Evolutionary conservation across 257 asterid genomes (phyloP).

Genomic region (Jacaranda copaia): DNA sequence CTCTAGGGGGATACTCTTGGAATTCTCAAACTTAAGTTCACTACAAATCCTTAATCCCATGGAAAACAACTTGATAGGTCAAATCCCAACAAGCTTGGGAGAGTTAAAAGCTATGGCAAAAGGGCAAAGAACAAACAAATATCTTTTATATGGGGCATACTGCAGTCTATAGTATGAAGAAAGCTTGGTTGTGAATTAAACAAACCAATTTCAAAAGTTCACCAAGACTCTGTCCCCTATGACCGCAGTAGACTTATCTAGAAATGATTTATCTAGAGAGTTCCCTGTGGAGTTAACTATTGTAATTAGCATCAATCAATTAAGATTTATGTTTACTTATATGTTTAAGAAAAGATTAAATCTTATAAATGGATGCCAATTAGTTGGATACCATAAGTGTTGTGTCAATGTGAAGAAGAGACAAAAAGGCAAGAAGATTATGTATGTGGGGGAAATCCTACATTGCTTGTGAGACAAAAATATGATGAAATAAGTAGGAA

Average conservation of each 20-base stretch:
- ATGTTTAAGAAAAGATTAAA: no score
- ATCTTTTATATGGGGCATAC: conserved; percentile 51
- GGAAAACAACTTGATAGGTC: conserved; percentile 50
- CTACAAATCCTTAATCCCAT: conserved; percentile 62
- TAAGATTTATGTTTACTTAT: no score
- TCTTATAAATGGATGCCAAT: no score
- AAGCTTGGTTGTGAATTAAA: conserved; percentile 48
- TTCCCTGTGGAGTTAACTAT: conserved; percentile 51
- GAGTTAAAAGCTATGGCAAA: conserved; percentile 52
- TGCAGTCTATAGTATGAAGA: conserved; percentile 56
- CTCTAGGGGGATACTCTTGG: conserved; percentile 41
- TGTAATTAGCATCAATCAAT: no score
- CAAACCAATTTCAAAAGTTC: conserved; percentile 50
- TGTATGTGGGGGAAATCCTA: no score
- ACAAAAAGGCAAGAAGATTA: no score
- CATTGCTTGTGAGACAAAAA: no score
- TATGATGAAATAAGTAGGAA: no score
- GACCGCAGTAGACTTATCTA: conserved; percentile 55
- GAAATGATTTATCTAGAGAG: conserved; percentile 51
- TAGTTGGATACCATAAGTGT: no score
- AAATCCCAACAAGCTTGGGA: conserved; percentile 46
- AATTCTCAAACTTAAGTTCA: conserved; percentile 44
- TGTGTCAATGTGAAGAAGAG: no score
- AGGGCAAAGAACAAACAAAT: conserved; percentile 36
- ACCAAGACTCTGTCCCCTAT: conserved; percentile 64